Conservation (phyloP, 805 yeast genomes). For the Candida maris region DNA sequence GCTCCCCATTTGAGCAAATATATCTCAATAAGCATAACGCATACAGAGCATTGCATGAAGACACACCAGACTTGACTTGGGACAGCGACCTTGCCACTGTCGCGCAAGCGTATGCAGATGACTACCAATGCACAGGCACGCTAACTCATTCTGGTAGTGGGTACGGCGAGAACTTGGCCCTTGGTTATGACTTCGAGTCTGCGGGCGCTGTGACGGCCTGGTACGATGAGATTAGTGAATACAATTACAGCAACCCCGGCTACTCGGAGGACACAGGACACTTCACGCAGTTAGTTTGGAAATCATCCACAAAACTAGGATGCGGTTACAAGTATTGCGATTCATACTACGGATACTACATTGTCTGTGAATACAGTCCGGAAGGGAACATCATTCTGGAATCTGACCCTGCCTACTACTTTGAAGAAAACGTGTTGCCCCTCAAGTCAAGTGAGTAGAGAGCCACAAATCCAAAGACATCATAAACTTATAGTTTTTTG, state of each 20-base stretch:
- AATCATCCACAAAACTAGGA: conserved; percentile 55
- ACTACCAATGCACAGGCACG: conserved; percentile 52
- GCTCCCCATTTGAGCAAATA: conserved; percentile 35
- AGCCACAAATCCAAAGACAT: no score
- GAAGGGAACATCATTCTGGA: conserved; percentile 66
- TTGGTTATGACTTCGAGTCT: conserved; percentile 49
- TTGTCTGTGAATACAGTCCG: conserved; percentile 71
- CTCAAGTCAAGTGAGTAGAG: conserved; percentile 8
- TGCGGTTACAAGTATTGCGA: conserved; percentile 67
- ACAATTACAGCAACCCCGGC: conserved; percentile 49
- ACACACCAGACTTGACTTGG: conserved; percentile 55
- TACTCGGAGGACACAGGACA: conserved; percentile 60
- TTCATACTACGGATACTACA: conserved; percentile 44
- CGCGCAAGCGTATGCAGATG: conserved; percentile 55
- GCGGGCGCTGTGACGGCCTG: conserved; percentile 68
- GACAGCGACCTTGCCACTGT: conserved; percentile 44
- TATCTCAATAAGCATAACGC: conserved; percentile 61
- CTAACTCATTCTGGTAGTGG: conserved; percentile 62
- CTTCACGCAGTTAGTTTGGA: conserved; percentile 82
- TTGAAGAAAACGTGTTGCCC: conserved; percentile 34
- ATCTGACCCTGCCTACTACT: conserved; percentile 21
- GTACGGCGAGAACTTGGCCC: conserved; percentile 76
- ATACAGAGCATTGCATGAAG: conserved; percentile 48
- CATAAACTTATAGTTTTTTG: no score
- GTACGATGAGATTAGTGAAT: conserved; percentile 61